phyloP scores from a whole-genome alignment of 495 filamentous ascomycete genomes.

The Cryomyces antarcticus region DNA sequence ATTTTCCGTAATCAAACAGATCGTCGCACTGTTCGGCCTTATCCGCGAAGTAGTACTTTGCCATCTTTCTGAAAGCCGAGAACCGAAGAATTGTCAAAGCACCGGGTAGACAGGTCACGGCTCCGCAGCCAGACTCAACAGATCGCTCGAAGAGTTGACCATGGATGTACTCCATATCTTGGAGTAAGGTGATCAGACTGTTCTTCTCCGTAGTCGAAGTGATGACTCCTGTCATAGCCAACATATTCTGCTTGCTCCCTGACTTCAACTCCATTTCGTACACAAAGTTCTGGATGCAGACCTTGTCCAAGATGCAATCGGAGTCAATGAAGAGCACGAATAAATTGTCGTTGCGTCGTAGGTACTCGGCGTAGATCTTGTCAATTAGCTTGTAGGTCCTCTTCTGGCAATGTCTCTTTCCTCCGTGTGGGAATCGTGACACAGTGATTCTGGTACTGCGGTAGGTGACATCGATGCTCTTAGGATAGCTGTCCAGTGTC shows the following conservation, averaged over 20 bases:
- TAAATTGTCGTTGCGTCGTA: conserved; percentile 74
- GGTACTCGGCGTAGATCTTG: conserved; percentile 75
- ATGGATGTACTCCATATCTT: conserved; percentile 97
- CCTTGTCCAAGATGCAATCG: conserved; percentile 82
- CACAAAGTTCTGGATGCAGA: conserved; percentile 94
- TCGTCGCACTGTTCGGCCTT: conserved; percentile 93
- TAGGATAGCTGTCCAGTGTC: conserved; percentile 56
- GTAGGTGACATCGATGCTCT: conserved; percentile 81
- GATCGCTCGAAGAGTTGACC: conserved; percentile 94
- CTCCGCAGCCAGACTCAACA: conserved; percentile 85
- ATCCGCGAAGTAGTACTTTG: conserved; percentile 97
- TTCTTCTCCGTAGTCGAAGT: conserved; percentile 85
- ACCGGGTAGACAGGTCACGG: conserved; percentile 88
- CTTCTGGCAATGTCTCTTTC: conserved; percentile 88
- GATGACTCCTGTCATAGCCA: conserved; percentile 97
- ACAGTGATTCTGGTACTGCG: conserved; percentile 68
- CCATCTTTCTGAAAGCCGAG: conserved; percentile 91
- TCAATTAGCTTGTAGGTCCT: conserved; percentile 88
- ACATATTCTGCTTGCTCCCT: conserved; percentile 78
- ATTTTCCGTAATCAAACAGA: conserved; percentile 91
- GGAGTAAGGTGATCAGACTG: conserved; percentile 73
- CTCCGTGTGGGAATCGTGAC: conserved; percentile 82
- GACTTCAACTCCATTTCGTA: conserved; percentile 98
- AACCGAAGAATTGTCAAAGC: conserved; percentile 90
- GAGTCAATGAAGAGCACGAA: conserved; percentile 98